Base-by-base conservation (phyloP, 805 yeast species). In the Candida sanyiensis region DNA sequence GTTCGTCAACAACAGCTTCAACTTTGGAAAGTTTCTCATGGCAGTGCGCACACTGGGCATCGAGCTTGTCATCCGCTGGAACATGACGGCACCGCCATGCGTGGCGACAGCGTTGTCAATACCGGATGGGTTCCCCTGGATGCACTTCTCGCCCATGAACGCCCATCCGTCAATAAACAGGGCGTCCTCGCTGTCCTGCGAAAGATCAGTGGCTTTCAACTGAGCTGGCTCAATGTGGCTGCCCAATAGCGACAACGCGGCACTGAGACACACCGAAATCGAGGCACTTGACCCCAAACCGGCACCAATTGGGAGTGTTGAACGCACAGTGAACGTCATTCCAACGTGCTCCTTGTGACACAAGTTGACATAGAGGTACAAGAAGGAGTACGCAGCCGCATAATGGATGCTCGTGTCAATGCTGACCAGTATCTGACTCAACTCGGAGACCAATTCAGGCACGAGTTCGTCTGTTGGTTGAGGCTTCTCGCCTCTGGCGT, bases 91-190 rank as follows among this genome's bases (percentile, higher is more conserved):
- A 33, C 97, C 97, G 17, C 98, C 98, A 49, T 80, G 80, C 0
- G 96, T 83, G 2, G 97, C 94, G 35, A 90, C 97, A 0, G 96
- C 88, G 56, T 93, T 93, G 59, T 93, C 98, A 38, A 93, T 87
- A 10, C 98, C 98, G 15, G 94, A 81, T 7, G 98, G 98, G 51
- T 84, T 88, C 2, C 97, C 97, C 57, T 90, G 97, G 49, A 89
- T 84, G 57, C 97, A 87, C 57, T 82, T 83, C 59, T 93, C 98
- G 27, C 97, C 97, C 66, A 90, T 70, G 47, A 83, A 83, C 2
- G 97, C 80, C 95, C 96, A 89, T 6, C 69, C 62, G 48, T 90
- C 90, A 44, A 93, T 78, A 45, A 79, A 73, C n/a, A 66, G 61
- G 19, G 79, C 68, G 38, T 72, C 80, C 4, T 56, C 59, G 29